phyloP scores from a whole-genome alignment of 441 rosid genomes.

The Capsella rubella region DNA sequence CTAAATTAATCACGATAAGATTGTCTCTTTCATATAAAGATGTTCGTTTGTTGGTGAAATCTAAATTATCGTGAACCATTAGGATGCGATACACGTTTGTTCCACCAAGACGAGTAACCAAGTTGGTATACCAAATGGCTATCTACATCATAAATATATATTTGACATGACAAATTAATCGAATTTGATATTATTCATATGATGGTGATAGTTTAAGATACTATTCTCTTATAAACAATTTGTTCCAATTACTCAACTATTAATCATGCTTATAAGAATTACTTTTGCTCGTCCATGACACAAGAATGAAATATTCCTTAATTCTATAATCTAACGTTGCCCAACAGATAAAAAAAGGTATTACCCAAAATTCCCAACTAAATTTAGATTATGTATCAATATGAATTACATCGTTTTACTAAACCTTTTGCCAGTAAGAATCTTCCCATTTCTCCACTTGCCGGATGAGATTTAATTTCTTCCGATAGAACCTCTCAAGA shows the following conservation, averaged over 20 bases:
- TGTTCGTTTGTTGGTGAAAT: too few relatives aligned
- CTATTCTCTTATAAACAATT: neutral
- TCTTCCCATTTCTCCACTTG: conserved; percentile 71
- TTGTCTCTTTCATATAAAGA: too few relatives aligned
- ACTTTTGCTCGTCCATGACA: neutral
- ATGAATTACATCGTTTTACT: neutral
- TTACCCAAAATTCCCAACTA: conserved; percentile 3
- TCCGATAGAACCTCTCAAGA: conserved; percentile 51
- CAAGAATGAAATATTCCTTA: neutral
- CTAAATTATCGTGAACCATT: too few relatives aligned
- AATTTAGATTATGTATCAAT: neutral
- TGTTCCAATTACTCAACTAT: neutral
- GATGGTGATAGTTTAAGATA: conserved; percentile 1
- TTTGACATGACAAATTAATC: conserved; percentile 11
- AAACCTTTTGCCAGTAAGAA: conserved; percentile 51
- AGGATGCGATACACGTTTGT: conserved; percentile 24
- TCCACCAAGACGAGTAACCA: conserved; percentile 36
- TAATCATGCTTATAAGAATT: neutral
- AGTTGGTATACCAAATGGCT: conserved; percentile 37
- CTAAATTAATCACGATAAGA: too few relatives aligned
- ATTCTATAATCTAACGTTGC: neutral
- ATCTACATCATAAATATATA: conserved; percentile 12
- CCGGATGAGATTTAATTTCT: conserved; percentile 51
- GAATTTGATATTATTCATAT: conserved; percentile 15
- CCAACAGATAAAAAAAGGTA: neutral